A percentile compares a stretch with the other conserved stretches of the same genome.
Evolutionary conservation across 179 eudicot genomes (phyloP).

Genomic region (Silene noctiflora): DNA sequence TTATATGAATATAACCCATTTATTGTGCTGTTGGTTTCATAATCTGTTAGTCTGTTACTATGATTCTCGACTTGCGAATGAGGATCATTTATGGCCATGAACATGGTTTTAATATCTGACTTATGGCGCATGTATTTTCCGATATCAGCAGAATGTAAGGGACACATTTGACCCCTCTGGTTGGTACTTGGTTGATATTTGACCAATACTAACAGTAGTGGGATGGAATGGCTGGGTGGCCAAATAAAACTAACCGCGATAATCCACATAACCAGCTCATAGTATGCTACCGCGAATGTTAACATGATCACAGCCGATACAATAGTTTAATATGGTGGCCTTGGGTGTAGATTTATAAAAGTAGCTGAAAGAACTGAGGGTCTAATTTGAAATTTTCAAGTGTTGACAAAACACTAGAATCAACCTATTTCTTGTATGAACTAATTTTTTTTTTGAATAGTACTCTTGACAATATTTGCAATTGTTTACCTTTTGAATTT

Average conservation of each 20-base stretch:
- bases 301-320: neutral
- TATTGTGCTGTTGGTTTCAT: neutral
- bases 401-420: neutral
- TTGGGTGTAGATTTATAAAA: neutral
- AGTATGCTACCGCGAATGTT: neutral
- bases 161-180: neutral
- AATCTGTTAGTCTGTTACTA: neutral
- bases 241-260: neutral
- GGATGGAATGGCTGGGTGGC: neutral
- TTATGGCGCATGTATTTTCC: no score
- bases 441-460: neutral
- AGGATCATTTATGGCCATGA: neutral
- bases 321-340: neutral
- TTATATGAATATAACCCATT: neutral
- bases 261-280: neutral
- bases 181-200: neutral
- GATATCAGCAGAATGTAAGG: no score
- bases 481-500: neutral
- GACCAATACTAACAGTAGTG: neutral
- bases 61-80: neutral
- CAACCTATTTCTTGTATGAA: neutral
- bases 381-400: neutral
- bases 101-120: neutral
- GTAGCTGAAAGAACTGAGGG: neutral
- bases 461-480: neutral